Base-by-base conservation (phyloP, 345 rosid species). In the Acer yangbiense region DNA sequence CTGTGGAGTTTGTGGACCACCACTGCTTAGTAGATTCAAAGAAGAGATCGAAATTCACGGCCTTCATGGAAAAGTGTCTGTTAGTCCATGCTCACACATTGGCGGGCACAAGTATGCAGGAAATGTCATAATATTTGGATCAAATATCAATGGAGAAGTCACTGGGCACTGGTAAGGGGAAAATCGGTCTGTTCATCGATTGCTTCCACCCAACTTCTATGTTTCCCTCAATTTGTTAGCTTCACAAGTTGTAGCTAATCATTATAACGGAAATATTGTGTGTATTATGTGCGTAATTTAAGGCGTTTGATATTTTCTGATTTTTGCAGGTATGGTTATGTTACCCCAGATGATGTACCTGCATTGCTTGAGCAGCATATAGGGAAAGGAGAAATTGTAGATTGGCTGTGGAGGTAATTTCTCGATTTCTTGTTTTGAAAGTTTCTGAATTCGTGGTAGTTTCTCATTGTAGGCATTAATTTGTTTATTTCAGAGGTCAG, bases 81-180 rank as follows among this genome's bases (percentile, higher is more conserved):
- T 92, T 76, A 91, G 98, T 83, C 97, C 99, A 43, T 96, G 99
- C 82, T 96, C 98, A 66, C 99, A 96, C 80, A 87, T 96, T 39
- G 99, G 99, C 55, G 99, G 99, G 44, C 97, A 96, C 67, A 91
- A 89, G 79, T 94, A 92, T 80, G 98, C 99, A 1, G 99, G 99
- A 78, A 96, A 96, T 80, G 94, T 96, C 69, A 96, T 96, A 55
- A 88, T 96, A 76, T 91, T 94, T 82, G 92, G 89, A 76, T 77
- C 93, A 66, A 90, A 86, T 77, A 65, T 86, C 65, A 82, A 77
- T 68, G 90, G 90, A 68, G 85, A 83, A 77, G 80, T 94, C 74
- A 83, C 92, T 6, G 99, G 98, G 75, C 95, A 96, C 79, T 92
- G 99, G 99, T 93, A 85, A 81, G 89, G 58, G 0, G 63, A 39